phyloP scores from a whole-genome alignment of 495 filamentous ascomycete species.

The Xylaria telfairii region DNA sequence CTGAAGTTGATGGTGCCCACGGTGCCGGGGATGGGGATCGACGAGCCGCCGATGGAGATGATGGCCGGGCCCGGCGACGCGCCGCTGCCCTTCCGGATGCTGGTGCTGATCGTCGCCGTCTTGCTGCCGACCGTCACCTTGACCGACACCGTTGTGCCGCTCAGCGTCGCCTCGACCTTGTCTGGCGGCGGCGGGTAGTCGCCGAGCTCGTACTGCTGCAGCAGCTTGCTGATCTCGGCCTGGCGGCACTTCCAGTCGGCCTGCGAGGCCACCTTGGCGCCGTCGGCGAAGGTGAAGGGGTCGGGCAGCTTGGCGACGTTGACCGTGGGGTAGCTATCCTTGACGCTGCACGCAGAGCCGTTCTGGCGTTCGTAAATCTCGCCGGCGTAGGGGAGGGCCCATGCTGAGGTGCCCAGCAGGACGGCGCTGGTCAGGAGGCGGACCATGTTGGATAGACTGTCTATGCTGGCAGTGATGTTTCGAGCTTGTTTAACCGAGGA shows the following conservation, averaged over 20 bases:
- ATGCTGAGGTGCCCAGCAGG: slow-evolving; percentile 47
- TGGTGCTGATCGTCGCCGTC: slow-evolving; percentile 53
- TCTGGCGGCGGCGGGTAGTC: slow-evolving; percentile 52
- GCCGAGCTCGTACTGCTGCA: slow-evolving; percentile 62
- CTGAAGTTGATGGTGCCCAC: slow-evolving; percentile 56
- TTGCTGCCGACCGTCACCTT: slow-evolving; percentile 51
- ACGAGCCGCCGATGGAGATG: slow-evolving; percentile 52
- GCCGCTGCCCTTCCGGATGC: slow-evolving; percentile 47
- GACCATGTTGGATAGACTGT: slow-evolving; percentile 43
- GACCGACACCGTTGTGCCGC: slow-evolving; percentile 46
- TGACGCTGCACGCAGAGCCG: slow-evolving; percentile 37
- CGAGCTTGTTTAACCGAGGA: slow-evolving; percentile 23
- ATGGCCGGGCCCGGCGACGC: slow-evolving; percentile 55
- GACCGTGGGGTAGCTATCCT: slow-evolving; percentile 36
- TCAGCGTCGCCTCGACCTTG: slow-evolving; percentile 38
- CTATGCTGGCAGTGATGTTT: slow-evolving; percentile 18
- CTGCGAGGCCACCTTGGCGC: slow-evolving; percentile 51
- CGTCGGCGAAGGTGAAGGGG: slow-evolving; percentile 56
- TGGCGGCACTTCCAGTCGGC: slow-evolving; percentile 58
- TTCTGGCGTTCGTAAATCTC: slow-evolving; percentile 54
- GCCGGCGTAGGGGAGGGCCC: slow-evolving; percentile 44
- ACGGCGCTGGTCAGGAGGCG: slow-evolving; percentile 48
- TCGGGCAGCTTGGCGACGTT: slow-evolving; percentile 55
- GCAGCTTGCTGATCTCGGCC: slow-evolving; percentile 56
- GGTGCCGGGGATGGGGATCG: slow-evolving; percentile 54